A percentile compares a stretch with the other conserved stretches of the same genome.
These are phyloP conservation scores for Xylaria intraflava DNA, from an alignment of 495 filamentous ascomycete genomes.

Conservation along the genomic window DNA sequence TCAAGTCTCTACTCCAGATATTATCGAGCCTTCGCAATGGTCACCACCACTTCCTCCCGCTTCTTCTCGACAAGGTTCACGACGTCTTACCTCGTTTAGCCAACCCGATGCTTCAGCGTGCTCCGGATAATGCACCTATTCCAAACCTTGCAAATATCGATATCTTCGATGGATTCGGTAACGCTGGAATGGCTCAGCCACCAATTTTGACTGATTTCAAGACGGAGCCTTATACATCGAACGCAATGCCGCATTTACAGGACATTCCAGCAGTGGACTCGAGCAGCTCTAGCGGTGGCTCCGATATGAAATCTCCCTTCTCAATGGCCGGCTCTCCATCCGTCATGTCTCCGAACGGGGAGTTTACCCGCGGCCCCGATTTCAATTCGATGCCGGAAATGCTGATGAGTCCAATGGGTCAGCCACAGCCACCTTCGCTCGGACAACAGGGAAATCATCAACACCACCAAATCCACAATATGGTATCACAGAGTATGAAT, in stretches of 20 bases:
- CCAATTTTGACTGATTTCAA: conserved; percentile 28
- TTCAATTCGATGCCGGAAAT: conserved; percentile 42
- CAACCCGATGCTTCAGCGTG: conserved; percentile 48
- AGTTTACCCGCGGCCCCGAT: conserved; percentile 29
- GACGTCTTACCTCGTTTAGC: conserved; percentile 57
- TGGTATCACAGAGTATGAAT: conserved; percentile 28
- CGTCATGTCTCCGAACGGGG: conserved; percentile 40
- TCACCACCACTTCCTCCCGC: conserved; percentile 60
- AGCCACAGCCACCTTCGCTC: conserved; percentile 25
- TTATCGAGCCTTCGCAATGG: conserved; percentile 64
- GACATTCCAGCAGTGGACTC: conserved; percentile 33
- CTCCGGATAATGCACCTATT: conserved; percentile 39
- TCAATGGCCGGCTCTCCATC: conserved; percentile 32
- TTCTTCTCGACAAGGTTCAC: conserved; percentile 62
- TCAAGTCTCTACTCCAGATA: conserved; percentile 61
- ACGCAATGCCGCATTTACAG: conserved; percentile 33
- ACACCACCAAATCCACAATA: conserved; percentile 26
- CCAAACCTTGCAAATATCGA: conserved; percentile 49
- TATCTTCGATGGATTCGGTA: conserved; percentile 53
- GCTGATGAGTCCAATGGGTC: conserved; percentile 39
- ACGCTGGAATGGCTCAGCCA: conserved; percentile 41
- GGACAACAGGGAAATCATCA: conserved; percentile 26
- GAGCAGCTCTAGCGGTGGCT: conserved; percentile 28
- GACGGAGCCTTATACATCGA: conserved; percentile 25
- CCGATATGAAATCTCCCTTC: conserved; percentile 43